Evolutionary conservation across 257 asterid species (phyloP), one percentile per base, ranked within the genome.

Genomic region (Cinchona pubescens): DNA sequence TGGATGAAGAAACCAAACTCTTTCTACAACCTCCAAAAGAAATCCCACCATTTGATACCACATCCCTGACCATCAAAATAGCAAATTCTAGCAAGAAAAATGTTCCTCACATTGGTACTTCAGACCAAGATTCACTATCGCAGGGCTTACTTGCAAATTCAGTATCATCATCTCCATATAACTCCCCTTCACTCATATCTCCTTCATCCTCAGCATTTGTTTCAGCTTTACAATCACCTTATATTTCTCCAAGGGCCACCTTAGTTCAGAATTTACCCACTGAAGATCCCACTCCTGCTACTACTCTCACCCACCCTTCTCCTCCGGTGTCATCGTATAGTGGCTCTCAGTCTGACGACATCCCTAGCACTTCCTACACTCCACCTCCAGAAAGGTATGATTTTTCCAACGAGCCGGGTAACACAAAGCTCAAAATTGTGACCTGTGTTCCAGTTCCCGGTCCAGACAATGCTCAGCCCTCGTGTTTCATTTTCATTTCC

Each of bases 161-260:
- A 49, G 74, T 80, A 27, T 42, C 91, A 64, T 85, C 94, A 42
- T 91, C 97, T 45, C 90, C 93, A 11, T 87, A 81, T 83, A 81
- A 78, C 85, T 93, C 97, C 27, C 96, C 94, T 37, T 80, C 86
- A 30, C 84, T 91, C 30, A 68, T 88, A 11, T 91, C 97, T 43
- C 97, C 98, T 53, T 88, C 96, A 13, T 93, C 98, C 18, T 91
- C 97, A 11, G 98, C 98, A 43, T 93, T 93, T 81, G 98, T 86
- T 59, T 91, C 98, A 2, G 98, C 97, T 2, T 75, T 93, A 62
- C 98, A 93, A 70, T 90, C 97, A 19, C 98, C 98, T 5, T 91
- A 90, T 82, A 85, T 93, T 60, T 93, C 97, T 66, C 97, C 98
- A 21, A 84, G 97, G n/a, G 92, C 96, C 62, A 86, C 69, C 58